Evolutionary conservation across 2,329 filamentous ascomycete species (phyloP), one percentile per base, ranked within the genome.

Genomic region (Akanthomyces uredinophilus): DNA sequence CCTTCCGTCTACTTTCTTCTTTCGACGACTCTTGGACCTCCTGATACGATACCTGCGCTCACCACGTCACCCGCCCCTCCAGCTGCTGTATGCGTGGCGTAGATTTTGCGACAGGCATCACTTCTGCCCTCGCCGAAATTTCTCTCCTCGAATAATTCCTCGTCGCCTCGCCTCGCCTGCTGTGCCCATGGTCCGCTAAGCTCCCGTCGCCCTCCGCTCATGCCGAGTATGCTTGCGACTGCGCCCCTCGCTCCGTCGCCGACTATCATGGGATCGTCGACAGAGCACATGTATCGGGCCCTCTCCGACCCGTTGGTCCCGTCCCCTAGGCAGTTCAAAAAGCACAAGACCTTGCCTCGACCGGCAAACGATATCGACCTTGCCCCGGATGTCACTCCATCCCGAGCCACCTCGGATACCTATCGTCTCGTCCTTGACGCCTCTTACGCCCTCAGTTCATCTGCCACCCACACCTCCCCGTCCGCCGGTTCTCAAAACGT

Each of bases 271-370:
- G 70, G 68, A 60, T 64, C 69, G 59, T 64, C 71, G 59, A 66
- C 68, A 53, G 69, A 74, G 61, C 68, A 70, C 65, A 67, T 66
- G 41, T 61, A 70, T 29, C 66, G 67, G 64, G 64, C 70, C 61
- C 63, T 70, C 50, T 64, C 70, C 59, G 66, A 64, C 64, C 65
- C 55, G 13, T 49, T 70, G 49, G 69, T 47, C 20, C 56, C 67
- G 29, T 68, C 67, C 43, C 73, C 75, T 56, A 72, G 72, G 63
- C 76, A 75, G 64, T 80, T 81, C 70, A 80, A 76, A 66, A 80
- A 73, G 66, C 79, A 80, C 70, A 80, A 80, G 70, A 66, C 72
- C 54, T 68, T 81, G 27, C 78, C 79, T 64, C 73, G 68, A 58
- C 74, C 75, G 47, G 70, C 63, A 13, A 67, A 65, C 61, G 68